phyloP scores from a whole-genome alignment of 75 land plant genomes.

The Selaginella moellendorffii region DNA sequence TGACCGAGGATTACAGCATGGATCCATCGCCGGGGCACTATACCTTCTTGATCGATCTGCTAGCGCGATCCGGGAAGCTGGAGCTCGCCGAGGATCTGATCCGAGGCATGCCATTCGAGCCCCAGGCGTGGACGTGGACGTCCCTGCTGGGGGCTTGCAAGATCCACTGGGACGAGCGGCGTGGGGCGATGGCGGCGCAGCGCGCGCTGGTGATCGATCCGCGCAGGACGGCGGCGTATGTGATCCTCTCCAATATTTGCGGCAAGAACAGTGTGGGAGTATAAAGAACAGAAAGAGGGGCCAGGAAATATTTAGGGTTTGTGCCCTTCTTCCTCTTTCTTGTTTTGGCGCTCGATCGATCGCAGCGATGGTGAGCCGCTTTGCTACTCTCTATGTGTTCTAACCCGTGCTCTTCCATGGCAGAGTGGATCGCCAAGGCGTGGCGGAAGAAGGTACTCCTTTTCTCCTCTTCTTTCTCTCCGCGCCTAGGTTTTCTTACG shows the following conservation, averaged over 20 bases:
- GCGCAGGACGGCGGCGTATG: not conserved
- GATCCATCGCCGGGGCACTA: not conserved
- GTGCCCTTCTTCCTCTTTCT: too few relatives aligned
- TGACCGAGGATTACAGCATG: not conserved
- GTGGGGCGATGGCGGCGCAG: not conserved
- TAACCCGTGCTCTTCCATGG: not conserved
- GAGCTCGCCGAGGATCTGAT: not conserved
- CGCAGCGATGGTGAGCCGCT: not conserved
- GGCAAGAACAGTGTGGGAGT: too few relatives aligned
- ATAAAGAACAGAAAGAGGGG: too few relatives aligned
- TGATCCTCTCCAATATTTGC: not conserved
- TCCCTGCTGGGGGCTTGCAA: not conserved
- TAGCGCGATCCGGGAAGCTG: not conserved
- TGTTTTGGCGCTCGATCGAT: not conserved
- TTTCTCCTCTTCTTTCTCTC: not conserved
- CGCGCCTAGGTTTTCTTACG: not conserved
- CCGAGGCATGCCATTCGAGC: not conserved
- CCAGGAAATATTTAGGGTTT: too few relatives aligned
- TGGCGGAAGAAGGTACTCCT: not conserved
- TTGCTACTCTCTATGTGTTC: not conserved
- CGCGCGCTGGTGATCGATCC: not conserved
- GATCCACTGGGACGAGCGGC: not conserved
- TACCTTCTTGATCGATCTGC: not conserved
- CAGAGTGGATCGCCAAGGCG: not conserved
- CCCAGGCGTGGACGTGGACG: not conserved